Conservation (phyloP, 495 filamentous ascomycete species). For the Pyronema omphalodes region DNA sequence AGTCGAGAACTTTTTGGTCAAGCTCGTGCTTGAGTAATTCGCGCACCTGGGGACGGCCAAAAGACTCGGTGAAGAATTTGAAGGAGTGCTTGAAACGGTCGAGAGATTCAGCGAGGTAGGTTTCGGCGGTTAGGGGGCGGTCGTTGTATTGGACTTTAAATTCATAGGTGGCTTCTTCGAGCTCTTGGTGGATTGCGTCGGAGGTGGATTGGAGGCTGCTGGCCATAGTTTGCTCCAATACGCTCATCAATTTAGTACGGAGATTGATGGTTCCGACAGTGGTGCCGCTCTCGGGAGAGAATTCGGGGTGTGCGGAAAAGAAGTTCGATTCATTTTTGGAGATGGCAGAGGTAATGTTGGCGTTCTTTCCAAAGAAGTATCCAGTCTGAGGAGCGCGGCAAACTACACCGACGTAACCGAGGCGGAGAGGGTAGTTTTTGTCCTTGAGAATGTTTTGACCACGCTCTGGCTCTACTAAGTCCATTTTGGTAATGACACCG, state of each 20-base stretch:
- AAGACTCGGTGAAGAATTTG: conserved; percentile 74
- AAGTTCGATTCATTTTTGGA: conserved; percentile 72
- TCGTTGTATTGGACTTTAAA: conserved; percentile 99
- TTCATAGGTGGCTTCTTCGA: conserved; percentile 94
- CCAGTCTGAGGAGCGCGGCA: conserved; percentile 52
- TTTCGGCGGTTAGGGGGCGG: conserved; percentile 79
- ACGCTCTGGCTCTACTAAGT: conserved; percentile 71
- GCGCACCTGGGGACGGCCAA: conserved; percentile 75
- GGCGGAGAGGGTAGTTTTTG: conserved; percentile 77
- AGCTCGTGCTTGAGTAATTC: conserved; percentile 80
- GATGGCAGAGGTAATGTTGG: conserved; percentile 65
- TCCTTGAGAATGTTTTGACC: conserved; percentile 64
- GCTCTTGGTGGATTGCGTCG: conserved; percentile 82
- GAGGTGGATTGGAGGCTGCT: conserved; percentile 69
- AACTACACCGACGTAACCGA: conserved; percentile 96
- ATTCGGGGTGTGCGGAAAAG: conserved; percentile 64
- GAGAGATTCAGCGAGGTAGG: conserved; percentile 83
- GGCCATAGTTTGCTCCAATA: conserved; percentile 93
- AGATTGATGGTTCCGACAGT: conserved; percentile 72
- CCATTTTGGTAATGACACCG: conserved; percentile 98
- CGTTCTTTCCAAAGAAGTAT: conserved; percentile 68
- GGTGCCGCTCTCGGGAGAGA: conserved; percentile 45
- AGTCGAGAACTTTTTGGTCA: conserved; percentile 84
- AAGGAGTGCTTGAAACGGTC: conserved; percentile 97
- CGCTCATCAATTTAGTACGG: conserved; percentile 88